A percentile compares a stretch with the other conserved stretches of the same genome.
Conservation (phyloP, 495 filamentous ascomycete genomes). For the Glutinoglossum americanum region DNA sequence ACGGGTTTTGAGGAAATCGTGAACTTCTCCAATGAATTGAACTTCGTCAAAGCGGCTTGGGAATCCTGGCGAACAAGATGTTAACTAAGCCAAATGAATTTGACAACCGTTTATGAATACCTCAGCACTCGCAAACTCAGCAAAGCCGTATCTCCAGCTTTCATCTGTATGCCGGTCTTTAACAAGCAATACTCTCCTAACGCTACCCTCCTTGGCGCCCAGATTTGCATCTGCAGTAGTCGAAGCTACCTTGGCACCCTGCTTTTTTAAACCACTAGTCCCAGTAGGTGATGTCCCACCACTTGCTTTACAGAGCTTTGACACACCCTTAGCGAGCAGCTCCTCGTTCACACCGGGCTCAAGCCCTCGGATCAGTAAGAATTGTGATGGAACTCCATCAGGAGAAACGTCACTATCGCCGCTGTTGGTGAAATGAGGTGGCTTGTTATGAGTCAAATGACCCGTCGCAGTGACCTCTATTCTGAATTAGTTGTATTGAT, state of each 20-base stretch:
- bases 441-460: slow-evolving; percentile 10
- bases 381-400: slow-evolving; percentile 55
- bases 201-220: slow-evolving; percentile 54
- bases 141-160: slow-evolving; percentile 77
- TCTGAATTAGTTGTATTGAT: background rate
- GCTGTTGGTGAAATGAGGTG: slow-evolving; percentile 28
- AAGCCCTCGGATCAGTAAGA: slow-evolving; percentile 58
- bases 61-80: slow-evolving; percentile 34
- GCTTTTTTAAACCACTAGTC: slow-evolving; percentile 24
- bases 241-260: slow-evolving; percentile 46
- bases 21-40: slow-evolving; percentile 57
- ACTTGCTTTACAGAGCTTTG: slow-evolving; percentile 49
- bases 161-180: slow-evolving; percentile 53
- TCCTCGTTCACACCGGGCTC: slow-evolving; percentile 55
- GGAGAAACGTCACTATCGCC: slow-evolving; percentile 67
- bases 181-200: slow-evolving; percentile 60
- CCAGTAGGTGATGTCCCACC: slow-evolving; percentile 16
- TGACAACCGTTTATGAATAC: slow-evolving; percentile 17
- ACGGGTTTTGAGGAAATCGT: slow-evolving; percentile 66
- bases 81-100: background rate
- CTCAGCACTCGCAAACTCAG: slow-evolving; percentile 52
- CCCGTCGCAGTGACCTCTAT: slow-evolving; percentile 13
- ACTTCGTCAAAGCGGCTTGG: slow-evolving; percentile 51
- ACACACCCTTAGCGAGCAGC: slow-evolving; percentile 53
- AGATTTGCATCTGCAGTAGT: slow-evolving; percentile 50